Evolutionary conservation across 257 asterid genomes (phyloP), one percentile per base, ranked within the genome.

Genomic region (Lantana camara): DNA sequence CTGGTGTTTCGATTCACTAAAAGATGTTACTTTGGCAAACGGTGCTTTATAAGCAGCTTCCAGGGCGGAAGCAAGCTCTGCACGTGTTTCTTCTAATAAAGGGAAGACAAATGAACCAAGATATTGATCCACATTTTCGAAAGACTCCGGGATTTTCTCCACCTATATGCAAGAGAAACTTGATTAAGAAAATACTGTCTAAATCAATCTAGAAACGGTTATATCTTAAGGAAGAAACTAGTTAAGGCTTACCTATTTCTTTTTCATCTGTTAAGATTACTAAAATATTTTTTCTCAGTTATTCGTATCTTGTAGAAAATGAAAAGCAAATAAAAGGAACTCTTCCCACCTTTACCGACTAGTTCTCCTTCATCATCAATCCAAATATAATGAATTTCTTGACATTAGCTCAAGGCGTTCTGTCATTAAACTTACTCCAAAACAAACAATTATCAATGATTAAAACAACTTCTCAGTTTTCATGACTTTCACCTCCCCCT

Each of bases 71-170:
- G 81, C 82, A 29, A 87, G 68, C 27, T 57, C 68, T 0, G 83
- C 78, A 4, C 88, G 81, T 0, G 85, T 79, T 70, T 87, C 95
- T 77, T 87, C 95, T 68, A 82, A 32, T 37, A 87, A 65, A 1
- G 93, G 86, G 58, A 1, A 77, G 14, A 34, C 32, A 27, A 47
- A 87, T 7, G 90, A 84, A 29, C 69, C 67, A 16, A 80, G 68
- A 59, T 84, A 87, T n/a, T 67, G 46, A 10, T 64, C 81, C 32
- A 64, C 80, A 5, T 67, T 34, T 44, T 46, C 65, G 60, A 85
- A 87, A 6, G 74, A 48, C 13, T 56, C 47, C 0, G 95, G 88
- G 56, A 87, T 84, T 22, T 70, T 56, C 46, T 72, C 77, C 15
- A 87, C 83, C 92, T 87, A 62, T 17, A 55, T 63, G 10, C 24